Conservation (phyloP, 179 eudicot species). For the Gypsophila paniculata region DNA sequence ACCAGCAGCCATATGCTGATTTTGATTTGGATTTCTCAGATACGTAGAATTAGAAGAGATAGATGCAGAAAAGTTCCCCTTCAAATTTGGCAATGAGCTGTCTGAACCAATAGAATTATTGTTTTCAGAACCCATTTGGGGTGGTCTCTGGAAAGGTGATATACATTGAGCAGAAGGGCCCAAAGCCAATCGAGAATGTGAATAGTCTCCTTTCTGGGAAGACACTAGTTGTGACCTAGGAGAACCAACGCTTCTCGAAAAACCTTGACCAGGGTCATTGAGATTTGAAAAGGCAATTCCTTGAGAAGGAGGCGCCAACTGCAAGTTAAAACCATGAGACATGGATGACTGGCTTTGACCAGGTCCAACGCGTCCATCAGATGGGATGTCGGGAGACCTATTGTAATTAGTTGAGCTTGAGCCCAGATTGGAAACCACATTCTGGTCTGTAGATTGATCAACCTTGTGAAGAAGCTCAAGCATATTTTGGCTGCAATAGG, state of each 20-base stretch:
- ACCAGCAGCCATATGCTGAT: constrained; percentile 36
- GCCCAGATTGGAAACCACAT: constrained; percentile 24
- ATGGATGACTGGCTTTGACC: constrained; percentile 50
- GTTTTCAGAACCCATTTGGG: constrained; percentile 36
- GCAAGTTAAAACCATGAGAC: constrained; percentile 78
- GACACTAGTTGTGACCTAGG: constrained; percentile 31
- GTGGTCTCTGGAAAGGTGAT: constrained; percentile 35
- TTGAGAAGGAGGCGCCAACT: constrained; percentile 88
- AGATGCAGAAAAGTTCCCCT: constrained; percentile 40
- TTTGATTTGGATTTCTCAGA: constrained; percentile 43
- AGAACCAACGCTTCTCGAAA: constrained; percentile 36
- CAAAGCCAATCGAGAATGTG: constrained; percentile 37
- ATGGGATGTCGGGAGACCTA: constrained; percentile 30
- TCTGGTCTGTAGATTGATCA: constrained; percentile 66
- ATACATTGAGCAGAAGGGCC: constrained; percentile 40
- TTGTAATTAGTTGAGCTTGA: constrained; percentile 29
- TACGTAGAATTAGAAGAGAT: constrained; percentile 41
- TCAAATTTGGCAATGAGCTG: constrained; percentile 34
- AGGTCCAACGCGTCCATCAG: constrained; percentile 44
- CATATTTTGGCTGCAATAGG: constrained; percentile 68
- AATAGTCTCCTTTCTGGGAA: constrained; percentile 42
- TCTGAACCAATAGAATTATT: constrained; percentile 33
- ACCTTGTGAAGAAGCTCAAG: constrained; percentile 88
- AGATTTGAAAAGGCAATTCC: constrained; percentile 35
- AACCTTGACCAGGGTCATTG: constrained; percentile 41